Percentiles rank a stretch among this genome's conserved stretches.
phyloP scores from a whole-genome alignment of 768 basidiomycete species.

The Ramaria rubella region DNA sequence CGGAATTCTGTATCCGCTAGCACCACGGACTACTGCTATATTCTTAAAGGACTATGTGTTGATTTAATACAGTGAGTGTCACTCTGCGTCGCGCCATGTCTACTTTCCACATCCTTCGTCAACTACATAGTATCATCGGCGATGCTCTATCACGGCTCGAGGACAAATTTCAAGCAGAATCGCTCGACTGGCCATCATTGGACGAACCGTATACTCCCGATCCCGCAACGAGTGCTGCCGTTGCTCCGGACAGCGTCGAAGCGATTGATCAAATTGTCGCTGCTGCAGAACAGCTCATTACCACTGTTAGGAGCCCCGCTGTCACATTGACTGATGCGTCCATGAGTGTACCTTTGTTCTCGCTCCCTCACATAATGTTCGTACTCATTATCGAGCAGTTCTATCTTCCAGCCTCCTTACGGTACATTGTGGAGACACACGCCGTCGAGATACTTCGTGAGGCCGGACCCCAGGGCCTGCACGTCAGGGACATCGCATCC shows the following conservation, averaged over 20 bases:
- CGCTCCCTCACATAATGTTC: neutral
- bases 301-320: too few species aligned
- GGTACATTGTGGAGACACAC: constrained; percentile 6
- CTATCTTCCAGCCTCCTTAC: constrained; percentile 2
- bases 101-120: constrained; percentile 51
- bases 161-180: constrained; percentile 19
- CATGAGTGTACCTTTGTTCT: constrained; percentile 56
- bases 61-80: too few species aligned
- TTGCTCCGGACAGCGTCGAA: neutral
- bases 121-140: constrained; percentile 59
- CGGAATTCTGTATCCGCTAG: too few species aligned
- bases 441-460: constrained; percentile 15
- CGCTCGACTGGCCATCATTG: constrained; percentile 40
- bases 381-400: constrained; percentile 6
- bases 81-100: too few species aligned
- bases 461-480: constrained; percentile 11
- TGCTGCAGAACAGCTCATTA: too few species aligned
- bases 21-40: too few species aligned
- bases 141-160: constrained; percentile 66
- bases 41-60: too few species aligned
- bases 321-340: constrained; percentile 63
- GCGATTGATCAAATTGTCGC: constrained; percentile 13
- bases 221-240: neutral
- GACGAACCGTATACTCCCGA: constrained; percentile 6
- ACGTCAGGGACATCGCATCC: constrained; percentile 25